Conservation (phyloP, 805 yeast genomes). For the Tanozyma kutaoensis region DNA sequence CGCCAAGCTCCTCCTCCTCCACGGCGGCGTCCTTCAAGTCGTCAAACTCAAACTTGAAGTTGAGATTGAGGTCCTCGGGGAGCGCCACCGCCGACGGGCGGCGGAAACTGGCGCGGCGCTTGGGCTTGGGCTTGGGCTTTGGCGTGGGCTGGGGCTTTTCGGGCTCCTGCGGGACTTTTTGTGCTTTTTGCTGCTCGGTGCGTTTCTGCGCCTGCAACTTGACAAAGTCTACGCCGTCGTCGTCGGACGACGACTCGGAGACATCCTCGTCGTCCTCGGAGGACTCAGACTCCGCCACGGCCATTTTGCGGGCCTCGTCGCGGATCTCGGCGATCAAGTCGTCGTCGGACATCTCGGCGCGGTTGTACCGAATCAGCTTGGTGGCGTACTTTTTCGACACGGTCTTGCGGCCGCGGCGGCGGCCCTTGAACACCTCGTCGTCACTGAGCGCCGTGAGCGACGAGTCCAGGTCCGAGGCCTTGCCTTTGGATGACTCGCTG, state of each 20-base stretch:
- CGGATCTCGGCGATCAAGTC: slow-evolving; percentile 6
- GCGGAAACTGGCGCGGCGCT: slow-evolving; percentile 7
- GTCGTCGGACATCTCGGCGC: slow-evolving; percentile 13
- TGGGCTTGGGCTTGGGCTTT: slow-evolving; percentile 2
- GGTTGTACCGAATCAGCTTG: too few species aligned
- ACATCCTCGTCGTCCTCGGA: slow-evolving; percentile 10
- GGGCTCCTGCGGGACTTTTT: slow-evolving; percentile 2
- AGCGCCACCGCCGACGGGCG: slow-evolving; percentile 24
- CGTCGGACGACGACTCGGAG: slow-evolving; percentile 30
- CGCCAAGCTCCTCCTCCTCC: slow-evolving; percentile 51
- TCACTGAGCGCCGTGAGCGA: slow-evolving; percentile 31
- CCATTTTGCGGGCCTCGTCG: slow-evolving; percentile 10
- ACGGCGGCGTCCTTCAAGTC: slow-evolving; percentile 7
- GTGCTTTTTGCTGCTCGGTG: slow-evolving; percentile 16
- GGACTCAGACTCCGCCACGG: slow-evolving; percentile 2
- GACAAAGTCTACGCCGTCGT: slow-evolving; percentile 61
- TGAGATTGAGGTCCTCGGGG: slow-evolving; percentile 29
- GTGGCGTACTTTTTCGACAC: too few species aligned
- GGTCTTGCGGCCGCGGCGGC: too few species aligned
- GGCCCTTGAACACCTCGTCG: too few species aligned
- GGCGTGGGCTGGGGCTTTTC: slow-evolving; percentile 1
- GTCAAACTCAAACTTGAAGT: slow-evolving; percentile 28
- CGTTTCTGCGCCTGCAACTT: slow-evolving; percentile 57
- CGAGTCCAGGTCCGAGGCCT: slow-evolving; percentile 19
- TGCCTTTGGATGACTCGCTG: slow-evolving; percentile 3